Evolutionary conservation across 106 monocot genomes (phyloP), one percentile per base, ranked within the genome.

Genomic region (Acorus calamus): DNA sequence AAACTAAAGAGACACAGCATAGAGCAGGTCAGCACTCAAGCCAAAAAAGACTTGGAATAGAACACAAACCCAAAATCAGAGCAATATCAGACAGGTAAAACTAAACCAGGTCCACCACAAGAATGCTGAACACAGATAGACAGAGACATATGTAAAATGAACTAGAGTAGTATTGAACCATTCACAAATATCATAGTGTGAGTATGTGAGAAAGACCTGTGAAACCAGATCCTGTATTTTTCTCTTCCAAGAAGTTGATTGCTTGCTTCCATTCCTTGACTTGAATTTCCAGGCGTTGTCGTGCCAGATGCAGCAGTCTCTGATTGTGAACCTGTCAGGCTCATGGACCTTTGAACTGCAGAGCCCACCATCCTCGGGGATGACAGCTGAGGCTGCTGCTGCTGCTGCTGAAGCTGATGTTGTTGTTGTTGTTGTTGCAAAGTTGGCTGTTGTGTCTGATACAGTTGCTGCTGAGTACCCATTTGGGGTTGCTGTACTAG

Each of bases 171-270:
- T 28, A 28, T 28, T 28, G 28, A 28, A 28, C 28, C 28, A 28
- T 28, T 28, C 28, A 28, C 28, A 28, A 28, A 28, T 28, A 28
- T 28, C 28, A 28, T 28, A 28, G 28, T 28, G 28, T 28, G 28
- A 28, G 28, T 28, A 0, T 28, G 28, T 28, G 44, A 46, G 46
- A 14, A 49, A 11, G 75, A 94, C 94, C 90, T 96, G 90, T 57
- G 87, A 74, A 75, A 96, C 90, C 65, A 96, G 71, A 78, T 96
- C 94, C 46, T 84, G 86, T 60, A 96, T 84, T 71, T 90, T 96
- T 78, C 90, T 86, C 74, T 96, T 96, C 70, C 87, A 58, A 83
- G 80, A 75, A 96, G 66, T 69, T 79, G 90, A 76, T 65, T 90
- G 44, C 65, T 63, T 14, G 71, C 55, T 66, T 96, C 90, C 53